Conservation (phyloP, 2,329 filamentous ascomycete genomes). For the Aureobasidium zeae region DNA sequence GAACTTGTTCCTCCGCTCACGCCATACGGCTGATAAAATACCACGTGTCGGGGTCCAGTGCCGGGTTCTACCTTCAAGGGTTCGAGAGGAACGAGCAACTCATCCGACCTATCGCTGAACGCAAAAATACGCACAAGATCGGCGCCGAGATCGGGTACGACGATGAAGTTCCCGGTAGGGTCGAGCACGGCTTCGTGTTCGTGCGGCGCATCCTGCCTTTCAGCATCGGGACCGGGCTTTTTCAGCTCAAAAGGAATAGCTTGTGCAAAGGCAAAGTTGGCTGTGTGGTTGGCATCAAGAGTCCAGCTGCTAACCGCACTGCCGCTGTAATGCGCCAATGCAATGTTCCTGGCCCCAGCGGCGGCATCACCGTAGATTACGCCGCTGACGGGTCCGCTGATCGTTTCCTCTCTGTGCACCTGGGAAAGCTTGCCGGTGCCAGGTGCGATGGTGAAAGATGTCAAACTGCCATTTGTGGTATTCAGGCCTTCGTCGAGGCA, state of each 20-base stretch:
- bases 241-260: constrained; percentile 25
- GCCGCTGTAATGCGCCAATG: constrained; percentile 35
- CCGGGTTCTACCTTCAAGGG: constrained; percentile 24
- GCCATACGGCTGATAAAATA: constrained; percentile 28
- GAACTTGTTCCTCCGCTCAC: constrained; percentile 20
- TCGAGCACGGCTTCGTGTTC: constrained; percentile 31
- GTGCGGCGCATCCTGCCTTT: constrained; percentile 29
- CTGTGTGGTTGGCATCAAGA: constrained; percentile 43
- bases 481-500: constrained; percentile 51
- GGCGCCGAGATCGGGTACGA: constrained; percentile 31
- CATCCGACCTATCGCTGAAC: constrained; percentile 22
- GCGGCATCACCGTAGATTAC: constrained; percentile 33
- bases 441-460: constrained; percentile 30
- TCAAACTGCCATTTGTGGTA: constrained; percentile 41
- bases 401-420: constrained; percentile 27
- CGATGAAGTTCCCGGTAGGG: constrained; percentile 31
- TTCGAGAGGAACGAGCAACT: constrained; percentile 22
- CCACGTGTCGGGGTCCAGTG: constrained; percentile 30
- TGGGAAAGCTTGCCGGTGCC: constrained; percentile 32
- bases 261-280: constrained; percentile 34
- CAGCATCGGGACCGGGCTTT: constrained; percentile 24
- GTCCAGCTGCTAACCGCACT: constrained; percentile 31
- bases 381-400: constrained; percentile 33
- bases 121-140: constrained; percentile 30
- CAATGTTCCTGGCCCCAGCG: constrained; percentile 30